These are phyloP conservation scores for Paraphoma chrysanthemicola DNA, from an alignment of 2,329 filamentous ascomycete genomes.

Conservation along the genomic window DNA sequence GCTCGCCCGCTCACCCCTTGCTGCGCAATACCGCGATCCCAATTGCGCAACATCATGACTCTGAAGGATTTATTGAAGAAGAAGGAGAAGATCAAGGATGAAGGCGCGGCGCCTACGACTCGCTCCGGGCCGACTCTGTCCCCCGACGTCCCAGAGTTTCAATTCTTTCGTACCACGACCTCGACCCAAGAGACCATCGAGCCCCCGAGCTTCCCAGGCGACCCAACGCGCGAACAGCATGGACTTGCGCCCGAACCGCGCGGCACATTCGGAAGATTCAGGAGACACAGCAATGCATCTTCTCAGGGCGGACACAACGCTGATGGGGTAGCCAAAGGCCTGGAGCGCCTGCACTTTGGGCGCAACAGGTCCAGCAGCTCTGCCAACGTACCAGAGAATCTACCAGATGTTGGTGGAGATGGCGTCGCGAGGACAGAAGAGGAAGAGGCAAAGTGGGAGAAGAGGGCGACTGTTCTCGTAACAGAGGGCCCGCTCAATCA, in stretches of 20 bases:
- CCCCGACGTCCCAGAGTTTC: conserved; percentile 66
- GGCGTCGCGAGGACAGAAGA: conserved; percentile 51
- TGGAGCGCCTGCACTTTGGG: conserved; percentile 72
- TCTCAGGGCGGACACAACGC: conserved; percentile 18
- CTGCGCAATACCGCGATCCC: conserved; percentile 16
- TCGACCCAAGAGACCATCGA: conserved; percentile 78
- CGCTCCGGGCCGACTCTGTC: conserved; percentile 31
- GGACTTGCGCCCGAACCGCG: conserved; percentile 37
- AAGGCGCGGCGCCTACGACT: conserved; percentile 40
- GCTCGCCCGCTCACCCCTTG: conserved; percentile 19
- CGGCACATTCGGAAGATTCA: conserved; percentile 39
- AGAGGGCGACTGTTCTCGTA: conserved; percentile 87
- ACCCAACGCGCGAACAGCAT: conserved; percentile 36
- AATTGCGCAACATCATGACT: conserved; percentile 56
- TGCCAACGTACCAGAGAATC: conserved; percentile 76
- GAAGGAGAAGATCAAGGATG: conserved; percentile 64
- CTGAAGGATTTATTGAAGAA: conserved; percentile 69
- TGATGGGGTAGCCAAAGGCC: conserved; percentile 6
- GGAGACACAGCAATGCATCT: conserved; percentile 44
- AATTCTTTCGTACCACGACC: conserved; percentile 85
- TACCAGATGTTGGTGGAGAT: conserved; percentile 73
- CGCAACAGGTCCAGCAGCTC: conserved; percentile 66
- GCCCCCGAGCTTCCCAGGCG: conserved; percentile 65
- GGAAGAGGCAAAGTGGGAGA: conserved; percentile 79
- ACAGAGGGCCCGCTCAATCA: conserved; percentile 59